Evolutionary conservation across 1,284 basidiomycete genomes (phyloP), one percentile per base, ranked within the genome.

Genomic region (Hemileia vastatrix): DNA sequence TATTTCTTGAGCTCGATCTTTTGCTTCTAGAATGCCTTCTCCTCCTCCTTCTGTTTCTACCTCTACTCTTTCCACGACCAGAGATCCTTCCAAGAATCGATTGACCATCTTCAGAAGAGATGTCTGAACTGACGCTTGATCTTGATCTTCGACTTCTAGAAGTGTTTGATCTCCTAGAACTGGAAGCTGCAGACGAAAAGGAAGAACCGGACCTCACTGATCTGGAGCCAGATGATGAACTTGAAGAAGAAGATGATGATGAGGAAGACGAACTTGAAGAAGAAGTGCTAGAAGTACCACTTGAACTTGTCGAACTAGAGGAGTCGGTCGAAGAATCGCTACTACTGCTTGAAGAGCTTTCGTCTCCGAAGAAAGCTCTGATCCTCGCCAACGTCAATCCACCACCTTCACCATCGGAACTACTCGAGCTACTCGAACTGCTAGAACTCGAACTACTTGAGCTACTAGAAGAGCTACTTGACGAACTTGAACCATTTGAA

Each of bases 291-390:
- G 65, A 67, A 43, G 15, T n/a, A 15, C 24, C 44, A 23, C 21
- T 33, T 6, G 15, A 33, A 21, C 44, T 47, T 32, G 47, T 57
- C 36, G 33, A 21, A 13, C 32, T 57, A 21, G 40, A 40, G n/a
- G 27, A 32, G n/a, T 31, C 31, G 18, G 55, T 21, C n/a, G 32
- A 31, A 24, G n/a, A 23, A 40, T 40, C 36, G 15, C 36, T 40
- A 40, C 36, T 40, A 15, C 36, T 40, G 48, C 48, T 52, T 15
- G 59, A 61, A 11, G 59, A 61, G 23, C 21, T 23, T 44, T 47
- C 59, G 18, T 71, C 70, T n/a, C 72, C 72, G 51, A 74, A 74
- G 52, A 74, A 69, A 23, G 73, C 72, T 40, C 69, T 67, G n/a
- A 74, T 47, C 18, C 72, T 66, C 2, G 72, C 67, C 18, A 74